These are phyloP conservation scores for Eimeria sp. DNA, from an alignment of 169 alveolate species.

Conservation along the genomic window DNA sequence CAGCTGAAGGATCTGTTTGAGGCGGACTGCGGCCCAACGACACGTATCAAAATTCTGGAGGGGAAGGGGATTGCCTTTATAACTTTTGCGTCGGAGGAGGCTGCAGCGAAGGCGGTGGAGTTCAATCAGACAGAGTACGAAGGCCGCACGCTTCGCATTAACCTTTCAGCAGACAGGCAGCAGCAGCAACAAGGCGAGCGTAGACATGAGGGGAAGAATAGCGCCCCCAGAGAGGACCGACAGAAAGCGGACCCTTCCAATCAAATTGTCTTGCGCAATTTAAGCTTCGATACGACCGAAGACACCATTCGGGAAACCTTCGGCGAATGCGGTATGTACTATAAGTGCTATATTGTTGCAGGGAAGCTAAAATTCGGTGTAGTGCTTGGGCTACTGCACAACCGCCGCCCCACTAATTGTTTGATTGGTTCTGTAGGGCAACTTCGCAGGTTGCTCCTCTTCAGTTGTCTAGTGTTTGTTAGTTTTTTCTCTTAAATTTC, in stretches of 20 bases:
- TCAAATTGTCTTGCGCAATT: slow-evolving; percentile 87
- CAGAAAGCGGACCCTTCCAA: slow-evolving; percentile 70
- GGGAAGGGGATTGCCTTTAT: slow-evolving; percentile 95
- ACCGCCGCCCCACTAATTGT: no score
- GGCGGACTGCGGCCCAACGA: slow-evolving; percentile 93
- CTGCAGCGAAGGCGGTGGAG: slow-evolving; percentile 94
- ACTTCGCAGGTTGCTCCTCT: no score
- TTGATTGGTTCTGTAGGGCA: no score
- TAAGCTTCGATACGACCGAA: slow-evolving; percentile 89
- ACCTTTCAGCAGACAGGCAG: slow-evolving; percentile 91
- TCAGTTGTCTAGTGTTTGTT: no score
- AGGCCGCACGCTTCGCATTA: slow-evolving; percentile 92
- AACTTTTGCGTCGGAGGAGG: slow-evolving; percentile 91
- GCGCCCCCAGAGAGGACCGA: slow-evolving; percentile 69
- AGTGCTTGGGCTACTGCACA: background rate
- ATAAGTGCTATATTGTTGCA: no score
- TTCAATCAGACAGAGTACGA: slow-evolving; percentile 92
- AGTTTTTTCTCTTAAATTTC: background rate
- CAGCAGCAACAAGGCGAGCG: slow-evolving; percentile 84
- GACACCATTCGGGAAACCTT: slow-evolving; percentile 89
- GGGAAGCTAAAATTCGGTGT: background rate
- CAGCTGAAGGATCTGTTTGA: slow-evolving; percentile 90
- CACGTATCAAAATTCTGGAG: slow-evolving; percentile 91
- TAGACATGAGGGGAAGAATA: slow-evolving; percentile 85
- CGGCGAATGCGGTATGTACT: slow-evolving; percentile 88